Base-by-base conservation (phyloP, 305 asterid genomes). In the Salvia sclarea region DNA sequence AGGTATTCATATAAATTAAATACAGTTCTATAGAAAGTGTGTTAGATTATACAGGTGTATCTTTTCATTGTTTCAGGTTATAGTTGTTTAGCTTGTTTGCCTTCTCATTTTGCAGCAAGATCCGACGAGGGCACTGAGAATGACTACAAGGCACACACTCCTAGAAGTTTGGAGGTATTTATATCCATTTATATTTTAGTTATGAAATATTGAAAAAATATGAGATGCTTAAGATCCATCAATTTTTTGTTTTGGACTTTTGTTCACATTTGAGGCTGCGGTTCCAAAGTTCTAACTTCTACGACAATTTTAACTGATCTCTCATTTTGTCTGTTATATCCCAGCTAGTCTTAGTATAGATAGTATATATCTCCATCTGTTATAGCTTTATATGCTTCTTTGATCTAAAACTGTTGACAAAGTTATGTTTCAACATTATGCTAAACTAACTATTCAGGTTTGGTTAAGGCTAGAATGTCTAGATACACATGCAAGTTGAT, bases 101-200 rank as follows among this genome's bases (percentile, higher is more conserved):
- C 14, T 56, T 62, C 17, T 40, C 56, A 53, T 79, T 70, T 72
- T 67, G 28, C 85, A 94, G 99, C 85, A 69, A 75, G 96, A 94
- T 81, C 95, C 88, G 3, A 31, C 66, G 17, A 82, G 92, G 84
- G 96, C 96, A 49, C 70, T 91, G 77, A 83, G 81, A 81, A 94
- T 94, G 99, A 89, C 96, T 3, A 91, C 99, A 12, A 80, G 91
- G 78, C 91, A 72, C 68, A 94, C 97, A 0, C 86, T 94, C 8
- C 28, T 82, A 63, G 96, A 94, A 79, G 75, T 91, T 74, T 94
- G 96, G 96, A 94, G 99, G 99, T 93, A 80, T 17, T 66, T 44
- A 14, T 68, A 11, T 47, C 57, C 45, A 56, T 68, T 22, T 66
- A 49, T 22, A 8, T 37, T 45, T 14, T 47, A 59, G 17, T 53